Base-by-base conservation (phyloP, 1,284 basidiomycete genomes). In the Cryptococcus sp. region DNA sequence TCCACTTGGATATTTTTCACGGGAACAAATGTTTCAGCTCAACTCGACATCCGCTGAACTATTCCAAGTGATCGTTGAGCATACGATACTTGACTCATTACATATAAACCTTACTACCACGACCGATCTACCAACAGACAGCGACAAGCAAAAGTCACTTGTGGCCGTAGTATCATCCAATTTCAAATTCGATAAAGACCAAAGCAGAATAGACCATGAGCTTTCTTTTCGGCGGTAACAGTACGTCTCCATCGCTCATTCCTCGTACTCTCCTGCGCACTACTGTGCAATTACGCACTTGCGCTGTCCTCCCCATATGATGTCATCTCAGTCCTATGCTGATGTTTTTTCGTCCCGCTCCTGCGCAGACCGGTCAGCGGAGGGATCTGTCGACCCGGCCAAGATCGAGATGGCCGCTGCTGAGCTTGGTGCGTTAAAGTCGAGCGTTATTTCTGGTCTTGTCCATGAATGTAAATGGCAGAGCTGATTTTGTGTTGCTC, bases 381-480 rank as follows among this genome's bases (percentile, higher is more conserved):
- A 62, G 52, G 59, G 56, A 3, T 58, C 66, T 13, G 69, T 77
- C 43, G 73, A 76, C 65, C 72, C 72, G 41, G 64, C 58, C 27
- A 77, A 80, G 74, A 76, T 80, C 47, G 78, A 80, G 63, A 78
- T 78, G 75, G 79, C 79, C 42, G 67, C 75, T 38, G 70, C 75
- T 20, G 79, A 80, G 69, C 69, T 80, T 19, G 61, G 57, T 62
- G 50, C 41, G 61, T 48, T 35, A 5, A 30, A n/a, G n/a, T n/a
- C 27, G 5, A 30, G 4, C 27, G 27, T 30, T 30, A 30, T 22
- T 22, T 43, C 30, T 39, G n/a, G n/a, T n/a, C n/a, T n/a, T n/a
- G n/a, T n/a, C n/a, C n/a, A n/a, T n/a, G n/a, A n/a, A n/a, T n/a
- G n/a, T n/a, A n/a, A n/a, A n/a, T n/a, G n/a, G n/a, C n/a, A n/a